phyloP scores from a whole-genome alignment of 331 rosid genomes.

The Pyrus hybrid region DNA sequence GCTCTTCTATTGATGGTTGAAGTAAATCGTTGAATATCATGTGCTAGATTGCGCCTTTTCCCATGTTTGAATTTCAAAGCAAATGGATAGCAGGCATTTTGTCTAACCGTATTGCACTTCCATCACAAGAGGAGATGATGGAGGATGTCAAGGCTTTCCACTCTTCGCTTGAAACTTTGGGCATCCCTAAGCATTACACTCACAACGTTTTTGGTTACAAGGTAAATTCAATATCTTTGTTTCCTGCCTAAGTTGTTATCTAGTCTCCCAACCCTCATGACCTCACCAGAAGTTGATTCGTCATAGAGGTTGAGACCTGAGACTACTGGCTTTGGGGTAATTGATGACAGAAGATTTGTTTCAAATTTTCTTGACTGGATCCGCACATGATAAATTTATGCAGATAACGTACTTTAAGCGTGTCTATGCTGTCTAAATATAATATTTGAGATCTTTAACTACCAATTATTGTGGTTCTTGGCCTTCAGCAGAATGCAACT shows the following conservation, averaged over 20 bases:
- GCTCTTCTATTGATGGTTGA: not conserved
- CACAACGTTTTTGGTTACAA: constrained; percentile 25
- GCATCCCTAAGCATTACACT: constrained; percentile 49
- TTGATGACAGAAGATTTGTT: not conserved
- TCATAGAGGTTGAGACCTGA: not conserved
- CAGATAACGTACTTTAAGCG: not conserved
- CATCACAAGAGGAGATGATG: constrained; percentile 50
- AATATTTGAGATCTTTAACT: not conserved
- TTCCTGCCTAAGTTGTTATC: not conserved
- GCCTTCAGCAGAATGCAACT: not conserved
- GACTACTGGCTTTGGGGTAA: not conserved
- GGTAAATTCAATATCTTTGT: constrained; percentile 21
- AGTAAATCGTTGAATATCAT: not conserved
- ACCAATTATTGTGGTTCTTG: not conserved
- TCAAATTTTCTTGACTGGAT: not conserved
- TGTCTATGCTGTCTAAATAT: not conserved
- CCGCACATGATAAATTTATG: not conserved
- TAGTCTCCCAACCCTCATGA: not conserved
- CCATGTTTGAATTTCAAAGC: constrained; percentile 58
- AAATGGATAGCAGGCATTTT: constrained; percentile 77
- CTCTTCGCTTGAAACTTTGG: constrained; percentile 38
- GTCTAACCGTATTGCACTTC: constrained; percentile 56
- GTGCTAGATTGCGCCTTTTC: constrained; percentile 43
- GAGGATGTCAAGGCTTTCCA: constrained; percentile 46
- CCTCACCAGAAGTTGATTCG: not conserved